Evolutionary conservation across 2,329 filamentous ascomycete genomes (phyloP), one percentile per base, ranked within the genome.

Genomic region (Penicillium concentricum): DNA sequence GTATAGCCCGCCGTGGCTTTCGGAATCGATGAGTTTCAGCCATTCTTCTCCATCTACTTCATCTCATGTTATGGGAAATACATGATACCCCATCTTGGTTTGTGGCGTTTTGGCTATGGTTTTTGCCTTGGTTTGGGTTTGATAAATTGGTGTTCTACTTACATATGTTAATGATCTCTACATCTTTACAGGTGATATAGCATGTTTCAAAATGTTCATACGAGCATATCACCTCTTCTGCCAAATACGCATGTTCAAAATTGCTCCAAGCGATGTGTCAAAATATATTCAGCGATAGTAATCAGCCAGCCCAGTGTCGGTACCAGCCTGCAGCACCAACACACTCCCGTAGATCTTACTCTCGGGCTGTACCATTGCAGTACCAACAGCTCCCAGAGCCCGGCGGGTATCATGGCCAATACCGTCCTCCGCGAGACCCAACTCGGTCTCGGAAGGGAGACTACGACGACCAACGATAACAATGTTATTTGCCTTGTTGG

Each of bases 401-500:
- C 60, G 62, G 3, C 62, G 57, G 1, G 69, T 66, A 26, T 74
- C 72, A 6, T 61, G 48, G 2, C 72, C 69, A 34, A 71, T 68
- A 59, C 67, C 75, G 24, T 74, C 69, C 59, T 82, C 78, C 41
- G 64, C 57, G 49, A 66, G 24, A 16, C 45, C 46, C 52, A 46
- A 32, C 24, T 46, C 26, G n/a, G 52, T 49, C 35, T 62, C 35
- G 20, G 61, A 43, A 2, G 62, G 39, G 50, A 60, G 59, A 51
- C 66, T 59, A 26, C 78, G 71, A 39, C 87, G 79, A 0, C 88
- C 89, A 13, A 91, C 75, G 1, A 92, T 79, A 16, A 92, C 78
- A 22, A 92, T 76, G 67, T 91, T 88, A 2, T 89, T 89, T 0
- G 86, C 85, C 63, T 90, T 91, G 67, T 79, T 82, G 0, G 82